Evolutionary conservation across 257 asterid genomes (phyloP).

Genomic region (Jacaranda copaia): DNA sequence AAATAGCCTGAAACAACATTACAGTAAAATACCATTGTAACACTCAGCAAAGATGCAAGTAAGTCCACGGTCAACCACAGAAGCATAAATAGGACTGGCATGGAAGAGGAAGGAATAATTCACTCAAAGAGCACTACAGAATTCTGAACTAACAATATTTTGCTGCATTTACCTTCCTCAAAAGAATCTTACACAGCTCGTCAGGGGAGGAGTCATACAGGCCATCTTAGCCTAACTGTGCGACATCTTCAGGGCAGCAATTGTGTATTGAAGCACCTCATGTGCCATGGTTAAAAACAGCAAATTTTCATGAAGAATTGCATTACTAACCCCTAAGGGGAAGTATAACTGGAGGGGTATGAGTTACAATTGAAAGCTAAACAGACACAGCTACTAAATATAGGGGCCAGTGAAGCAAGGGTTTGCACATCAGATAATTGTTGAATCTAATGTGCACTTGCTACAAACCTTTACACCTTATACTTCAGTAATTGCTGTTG

Average conservation of each 20-base stretch:
- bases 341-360: slow-evolving; percentile 53
- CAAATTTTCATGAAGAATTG: slow-evolving; percentile 67
- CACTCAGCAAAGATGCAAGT: slow-evolving; percentile 35
- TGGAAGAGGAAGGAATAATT: slow-evolving; percentile 51
- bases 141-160: slow-evolving; percentile 60
- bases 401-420: slow-evolving; percentile 51
- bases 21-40: slow-evolving; percentile 35
- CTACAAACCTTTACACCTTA: slow-evolving; percentile 75
- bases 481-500: slow-evolving; percentile 67
- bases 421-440: slow-evolving; percentile 60
- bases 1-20: slow-evolving; percentile 75
- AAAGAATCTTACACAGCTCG: slow-evolving; percentile 82
- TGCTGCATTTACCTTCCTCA: slow-evolving; percentile 83
- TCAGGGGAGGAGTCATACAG: slow-evolving; percentile 71
- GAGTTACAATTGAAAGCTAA: slow-evolving; percentile 54
- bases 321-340: slow-evolving; percentile 72
- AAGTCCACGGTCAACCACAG: slow-evolving; percentile 41
- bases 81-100: slow-evolving; percentile 47
- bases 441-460: slow-evolving; percentile 57
- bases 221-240: slow-evolving; percentile 81
- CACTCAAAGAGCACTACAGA: slow-evolving; percentile 68
- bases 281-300: slow-evolving; percentile 75
- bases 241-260: slow-evolving; percentile 79
- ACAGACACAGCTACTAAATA: slow-evolving; percentile 47
- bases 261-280: slow-evolving; percentile 84